phyloP scores from a whole-genome alignment of 2,329 filamentous ascomycete genomes.

The Alternaria consortialis region DNA sequence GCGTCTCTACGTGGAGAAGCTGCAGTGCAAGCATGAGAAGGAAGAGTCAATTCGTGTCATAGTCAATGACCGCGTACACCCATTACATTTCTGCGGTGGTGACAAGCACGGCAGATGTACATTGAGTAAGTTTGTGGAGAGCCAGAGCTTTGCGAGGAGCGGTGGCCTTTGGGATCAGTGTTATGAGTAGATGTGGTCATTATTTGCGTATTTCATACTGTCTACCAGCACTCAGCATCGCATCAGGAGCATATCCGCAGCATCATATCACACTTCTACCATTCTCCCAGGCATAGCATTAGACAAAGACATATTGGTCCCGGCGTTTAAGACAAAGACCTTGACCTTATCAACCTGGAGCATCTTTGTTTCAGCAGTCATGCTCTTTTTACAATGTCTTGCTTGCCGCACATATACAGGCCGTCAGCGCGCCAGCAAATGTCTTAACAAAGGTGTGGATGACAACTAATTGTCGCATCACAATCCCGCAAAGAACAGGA shows the following conservation, averaged over 20 bases:
- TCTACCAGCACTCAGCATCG: neutral
- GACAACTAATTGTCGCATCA: neutral
- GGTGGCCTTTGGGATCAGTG: constrained; percentile 80
- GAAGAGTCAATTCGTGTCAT: constrained; percentile 81
- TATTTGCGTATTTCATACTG: neutral
- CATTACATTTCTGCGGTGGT: constrained; percentile 72
- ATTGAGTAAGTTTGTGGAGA: constrained; percentile 74
- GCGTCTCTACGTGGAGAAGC: constrained; percentile 87
- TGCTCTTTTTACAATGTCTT: neutral
- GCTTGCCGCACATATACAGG: constrained; percentile 1
- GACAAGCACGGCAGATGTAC: constrained; percentile 77
- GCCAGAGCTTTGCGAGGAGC: constrained; percentile 74
- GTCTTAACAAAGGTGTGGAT: neutral
- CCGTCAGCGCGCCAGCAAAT: constrained; percentile 11
- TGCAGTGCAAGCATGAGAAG: constrained; percentile 68
- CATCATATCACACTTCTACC: neutral
- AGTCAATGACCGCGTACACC: constrained; percentile 83
- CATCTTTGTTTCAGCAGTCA: neutral
- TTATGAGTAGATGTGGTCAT: constrained; percentile 23
- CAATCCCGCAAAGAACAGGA: neutral
- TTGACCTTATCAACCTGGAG: neutral
- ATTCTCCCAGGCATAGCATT: neutral
- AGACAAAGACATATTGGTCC: neutral
- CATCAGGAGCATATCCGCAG: neutral
- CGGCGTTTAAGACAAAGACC: neutral